Evolutionary conservation across 208 protist genomes (phyloP).

Genomic region (Leishmania major): DNA sequence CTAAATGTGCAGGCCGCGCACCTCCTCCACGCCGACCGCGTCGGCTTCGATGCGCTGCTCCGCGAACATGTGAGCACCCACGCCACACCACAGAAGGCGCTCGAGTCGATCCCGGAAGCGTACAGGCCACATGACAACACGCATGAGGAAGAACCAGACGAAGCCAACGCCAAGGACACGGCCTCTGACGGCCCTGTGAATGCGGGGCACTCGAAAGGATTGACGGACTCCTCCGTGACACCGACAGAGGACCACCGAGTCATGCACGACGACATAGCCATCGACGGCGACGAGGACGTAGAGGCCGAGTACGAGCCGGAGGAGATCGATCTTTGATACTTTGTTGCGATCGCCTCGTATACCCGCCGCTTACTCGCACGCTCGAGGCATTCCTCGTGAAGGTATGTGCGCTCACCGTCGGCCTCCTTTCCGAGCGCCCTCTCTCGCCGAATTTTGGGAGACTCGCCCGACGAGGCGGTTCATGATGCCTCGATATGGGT

Average conservation of each 20-base stretch:
- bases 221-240: slow-evolving; percentile 27
- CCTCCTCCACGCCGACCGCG: slow-evolving; percentile 91
- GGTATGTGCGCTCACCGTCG: background rate
- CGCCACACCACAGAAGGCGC: slow-evolving; percentile 63
- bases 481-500: background rate
- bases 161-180: slow-evolving; percentile 8
- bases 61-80: slow-evolving; percentile 70
- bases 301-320: slow-evolving; percentile 79
- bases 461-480: background rate
- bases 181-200: slow-evolving; percentile 14
- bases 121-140: slow-evolving; percentile 30
- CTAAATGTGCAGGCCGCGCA: slow-evolving; percentile 96
- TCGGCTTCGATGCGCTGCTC: slow-evolving; percentile 68
- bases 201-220: slow-evolving; percentile 11
- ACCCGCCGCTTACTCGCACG: background rate
- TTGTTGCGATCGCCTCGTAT: background rate
- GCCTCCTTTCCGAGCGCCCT: background rate
- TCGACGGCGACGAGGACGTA: slow-evolving; percentile 17
- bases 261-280: slow-evolving; percentile 15
- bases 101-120: slow-evolving; percentile 38
- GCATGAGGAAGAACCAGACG: slow-evolving; percentile 18
- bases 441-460: background rate
- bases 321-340: slow-evolving; percentile 72
- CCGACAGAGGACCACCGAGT: slow-evolving; percentile 27
- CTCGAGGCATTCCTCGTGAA: background rate